Evolutionary conservation across 345 rosid genomes (phyloP), one percentile per base, ranked within the genome.

Genomic region (Linum usitatissimum): DNA sequence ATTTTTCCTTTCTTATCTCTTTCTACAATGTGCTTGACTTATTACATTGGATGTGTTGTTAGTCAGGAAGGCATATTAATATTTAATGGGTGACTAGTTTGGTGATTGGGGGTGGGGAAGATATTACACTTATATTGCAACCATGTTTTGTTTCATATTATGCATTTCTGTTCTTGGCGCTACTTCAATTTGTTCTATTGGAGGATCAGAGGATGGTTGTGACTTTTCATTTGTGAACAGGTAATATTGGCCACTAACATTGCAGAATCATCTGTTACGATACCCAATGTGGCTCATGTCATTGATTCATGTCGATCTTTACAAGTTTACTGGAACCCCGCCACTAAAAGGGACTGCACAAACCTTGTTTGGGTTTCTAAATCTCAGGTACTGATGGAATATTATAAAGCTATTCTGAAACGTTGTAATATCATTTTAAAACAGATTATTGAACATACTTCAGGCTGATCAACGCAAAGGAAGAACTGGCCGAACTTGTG

Each of bases 381-480:
- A 70, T 88, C 98, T 78, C 98, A 88, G 95, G 96, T 91, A 85
- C 63, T 45, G 9, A 23, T 63, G 30, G 53, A 42, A 54, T 67
- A 66, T 53, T 38, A 42, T 3, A 13, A 53, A 4, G 19, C 59
- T 9, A 38, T 56, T 30, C 34, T 39, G 59, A 48, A 18, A 59
- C 62, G 55, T n/a, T 21, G 49, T 58, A 42, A 34, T 12, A 9
- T 60, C 65, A 18, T 69, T 40, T 30, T 49, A 63, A 57, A 63
- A 60, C 48, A 61, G 65, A 59, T 59, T 18, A 45, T 5, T 55
- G 58, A 0, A 55, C 18, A 18, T 79, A 53, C 57, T 78, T 66
- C 76, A 91, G 98, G 96, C 98, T 71, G 81, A 91, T 68, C 98
- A 91, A 69, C 92, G 98, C 39, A 74, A 75, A 75, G 98, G 96